Percentiles rank a stretch among this genome's conserved stretches.
These are phyloP conservation scores for Colletotrichum neosansevieriae DNA, from an alignment of 2,329 filamentous ascomycete species.

Conservation along the genomic window DNA sequence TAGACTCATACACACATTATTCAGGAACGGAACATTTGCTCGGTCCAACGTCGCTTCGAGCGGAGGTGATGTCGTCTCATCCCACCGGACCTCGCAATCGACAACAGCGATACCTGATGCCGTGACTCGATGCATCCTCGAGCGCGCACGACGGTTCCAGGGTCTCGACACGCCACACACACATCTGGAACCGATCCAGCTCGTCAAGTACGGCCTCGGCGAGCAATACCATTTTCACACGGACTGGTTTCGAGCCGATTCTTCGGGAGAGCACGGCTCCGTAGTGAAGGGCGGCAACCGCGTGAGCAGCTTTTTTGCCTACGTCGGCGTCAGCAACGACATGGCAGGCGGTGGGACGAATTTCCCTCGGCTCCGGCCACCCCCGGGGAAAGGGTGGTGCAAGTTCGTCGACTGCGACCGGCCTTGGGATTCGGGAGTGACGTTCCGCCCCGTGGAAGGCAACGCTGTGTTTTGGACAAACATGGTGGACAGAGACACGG, in stretches of 20 bases:
- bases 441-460: conserved; percentile 52
- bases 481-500: conserved; percentile 48
- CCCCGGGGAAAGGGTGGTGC: conserved; percentile 53
- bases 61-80: conserved; percentile 46
- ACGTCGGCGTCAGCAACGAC: conserved; percentile 51
- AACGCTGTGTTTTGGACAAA: conserved; percentile 58
- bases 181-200: conserved; percentile 54
- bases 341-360: conserved; percentile 56
- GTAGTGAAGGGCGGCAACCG: conserved; percentile 52
- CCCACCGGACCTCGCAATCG: conserved; percentile 52
- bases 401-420: conserved; percentile 55
- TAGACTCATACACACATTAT: not conserved
- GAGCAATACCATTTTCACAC: conserved; percentile 56
- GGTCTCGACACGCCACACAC: conserved; percentile 47
- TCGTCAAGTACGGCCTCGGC: conserved; percentile 52
- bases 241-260: conserved; percentile 53
- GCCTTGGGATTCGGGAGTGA: conserved; percentile 54
- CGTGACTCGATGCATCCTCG: conserved; percentile 53
- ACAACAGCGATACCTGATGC: conserved; percentile 52
- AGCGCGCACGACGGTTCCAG: conserved; percentile 49
- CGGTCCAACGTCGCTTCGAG: conserved; percentile 50
- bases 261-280: conserved; percentile 41
- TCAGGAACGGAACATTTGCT: conserved; percentile 52
- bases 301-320: conserved; percentile 55
- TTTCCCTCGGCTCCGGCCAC: conserved; percentile 52